These are phyloP conservation scores for Syncephalastrum contaminatum DNA, from an alignment of 371 early-diverging fungal genomes.

Conservation along the genomic window DNA sequence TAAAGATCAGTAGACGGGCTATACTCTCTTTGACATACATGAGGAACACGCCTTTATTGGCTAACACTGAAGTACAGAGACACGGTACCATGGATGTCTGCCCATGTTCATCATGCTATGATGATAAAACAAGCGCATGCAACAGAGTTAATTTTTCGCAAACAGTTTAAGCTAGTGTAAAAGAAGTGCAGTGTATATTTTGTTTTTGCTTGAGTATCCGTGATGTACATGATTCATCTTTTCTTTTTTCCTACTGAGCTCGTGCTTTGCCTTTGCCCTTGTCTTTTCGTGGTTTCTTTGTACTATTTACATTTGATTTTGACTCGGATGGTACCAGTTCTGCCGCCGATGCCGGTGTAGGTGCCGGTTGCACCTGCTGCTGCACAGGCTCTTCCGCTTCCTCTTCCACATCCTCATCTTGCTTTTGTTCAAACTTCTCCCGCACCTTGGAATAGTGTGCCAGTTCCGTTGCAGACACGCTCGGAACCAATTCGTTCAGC, in stretches of 20 bases:
- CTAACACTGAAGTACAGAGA: no score
- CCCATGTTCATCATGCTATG: no score
- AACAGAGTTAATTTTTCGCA: no score
- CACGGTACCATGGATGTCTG: no score
- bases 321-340: not conserved
- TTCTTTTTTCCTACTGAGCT: not conserved
- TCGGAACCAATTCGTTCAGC: slow-evolving; percentile 82
- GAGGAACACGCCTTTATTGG: no score
- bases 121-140: no score
- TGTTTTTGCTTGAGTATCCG: no score
- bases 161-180: no score
- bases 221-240: no score
- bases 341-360: not conserved
- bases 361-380: slow-evolving; percentile 1
- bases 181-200: no score
- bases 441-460: slow-evolving; percentile 82
- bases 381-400: slow-evolving; percentile 14
- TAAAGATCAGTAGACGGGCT: no score
- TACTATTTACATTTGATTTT: slow-evolving; percentile 3
- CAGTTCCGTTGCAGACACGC: slow-evolving; percentile 88
- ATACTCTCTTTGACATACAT: no score
- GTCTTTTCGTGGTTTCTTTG: slow-evolving; percentile 6
- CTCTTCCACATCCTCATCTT: slow-evolving; percentile 30
- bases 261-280: slow-evolving; percentile 29
- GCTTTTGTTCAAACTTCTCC: slow-evolving; percentile 55